Conservation (phyloP, 768 basidiomycete genomes). For the Russula lepida region DNA sequence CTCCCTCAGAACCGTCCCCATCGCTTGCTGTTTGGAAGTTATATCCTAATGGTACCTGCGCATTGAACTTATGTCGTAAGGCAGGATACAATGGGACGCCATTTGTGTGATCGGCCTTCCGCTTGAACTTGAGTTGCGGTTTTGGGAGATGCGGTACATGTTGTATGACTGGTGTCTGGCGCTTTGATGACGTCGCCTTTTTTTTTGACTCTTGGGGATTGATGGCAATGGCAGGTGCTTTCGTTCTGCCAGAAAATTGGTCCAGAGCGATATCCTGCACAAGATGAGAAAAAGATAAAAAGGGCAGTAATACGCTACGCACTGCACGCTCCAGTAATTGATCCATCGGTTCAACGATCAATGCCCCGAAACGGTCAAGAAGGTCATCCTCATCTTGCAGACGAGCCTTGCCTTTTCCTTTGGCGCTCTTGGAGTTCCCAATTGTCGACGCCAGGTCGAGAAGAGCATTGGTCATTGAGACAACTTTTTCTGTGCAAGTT, state of each 20-base stretch:
- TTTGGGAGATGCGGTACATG: constrained; percentile 72
- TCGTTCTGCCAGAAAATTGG: constrained; percentile 61
- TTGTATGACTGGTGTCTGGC: constrained; percentile 52
- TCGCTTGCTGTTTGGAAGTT: constrained; percentile 33
- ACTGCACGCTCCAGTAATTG: constrained; percentile 77
- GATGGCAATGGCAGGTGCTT: constrained; percentile 54
- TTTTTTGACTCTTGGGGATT: constrained; percentile 35
- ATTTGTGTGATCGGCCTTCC: constrained; percentile 48
- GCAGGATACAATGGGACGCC: constrained; percentile 56
- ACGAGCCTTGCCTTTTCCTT: constrained; percentile 47
- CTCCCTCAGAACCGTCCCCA: constrained; percentile 19
- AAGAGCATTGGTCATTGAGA: constrained; percentile 58
- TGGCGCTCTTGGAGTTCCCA: constrained; percentile 28
- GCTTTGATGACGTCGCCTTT: constrained; percentile 31
- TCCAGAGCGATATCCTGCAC: constrained; percentile 79
- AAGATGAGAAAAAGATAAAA: neutral
- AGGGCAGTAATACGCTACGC: constrained; percentile 24
- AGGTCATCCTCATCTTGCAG: constrained; percentile 70
- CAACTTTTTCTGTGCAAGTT: constrained; percentile 52
- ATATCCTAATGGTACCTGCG: constrained; percentile 74
- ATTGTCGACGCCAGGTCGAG: constrained; percentile 44
- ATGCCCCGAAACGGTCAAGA: constrained; percentile 68
- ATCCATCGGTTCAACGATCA: constrained; percentile 81
- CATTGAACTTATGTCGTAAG: constrained; percentile 72
- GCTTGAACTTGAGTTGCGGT: constrained; percentile 71